These are phyloP conservation scores for Torulaspora pretoriensis DNA, from an alignment of 1,139 yeast genomes.

Conservation along the genomic window DNA sequence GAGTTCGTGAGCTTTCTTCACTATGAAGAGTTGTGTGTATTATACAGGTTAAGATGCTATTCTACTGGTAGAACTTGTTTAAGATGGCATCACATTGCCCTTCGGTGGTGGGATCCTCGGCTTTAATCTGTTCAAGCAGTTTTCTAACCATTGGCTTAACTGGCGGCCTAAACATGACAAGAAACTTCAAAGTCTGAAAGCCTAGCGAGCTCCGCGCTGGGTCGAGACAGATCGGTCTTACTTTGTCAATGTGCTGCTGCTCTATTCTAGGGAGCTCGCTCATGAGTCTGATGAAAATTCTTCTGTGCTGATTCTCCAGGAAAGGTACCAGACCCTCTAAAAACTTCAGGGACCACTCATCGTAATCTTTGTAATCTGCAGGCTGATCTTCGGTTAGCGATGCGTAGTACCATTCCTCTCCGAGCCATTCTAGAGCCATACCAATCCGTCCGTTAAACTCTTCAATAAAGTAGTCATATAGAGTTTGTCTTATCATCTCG, in stretches of 20 bases:
- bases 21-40: not conserved
- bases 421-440: slow-evolving; percentile 85
- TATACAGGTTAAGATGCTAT: slow-evolving; percentile 1
- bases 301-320: slow-evolving; percentile 73
- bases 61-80: slow-evolving; percentile 40
- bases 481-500: slow-evolving; percentile 60
- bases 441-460: slow-evolving; percentile 73
- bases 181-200: slow-evolving; percentile 70
- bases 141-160: slow-evolving; percentile 59
- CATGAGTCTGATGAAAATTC: slow-evolving; percentile 71
- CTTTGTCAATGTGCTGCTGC: slow-evolving; percentile 53
- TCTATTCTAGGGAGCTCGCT: slow-evolving; percentile 82
- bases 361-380: slow-evolving; percentile 41
- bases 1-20: slow-evolving; percentile 1
- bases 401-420: slow-evolving; percentile 91
- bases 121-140: slow-evolving; percentile 56
- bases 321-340: slow-evolving; percentile 81
- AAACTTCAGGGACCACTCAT: slow-evolving; percentile 65
- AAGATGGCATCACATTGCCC: slow-evolving; percentile 53
- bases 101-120: slow-evolving; percentile 50
- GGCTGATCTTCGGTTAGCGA: slow-evolving; percentile 18
- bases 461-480: slow-evolving; percentile 68
- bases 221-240: slow-evolving; percentile 76
- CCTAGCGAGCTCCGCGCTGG: slow-evolving; percentile 82
- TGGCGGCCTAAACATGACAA: slow-evolving; percentile 91